These are phyloP conservation scores for Gonium pectorale DNA, from an alignment of 139 green algal genomes.

Conservation along the genomic window DNA sequence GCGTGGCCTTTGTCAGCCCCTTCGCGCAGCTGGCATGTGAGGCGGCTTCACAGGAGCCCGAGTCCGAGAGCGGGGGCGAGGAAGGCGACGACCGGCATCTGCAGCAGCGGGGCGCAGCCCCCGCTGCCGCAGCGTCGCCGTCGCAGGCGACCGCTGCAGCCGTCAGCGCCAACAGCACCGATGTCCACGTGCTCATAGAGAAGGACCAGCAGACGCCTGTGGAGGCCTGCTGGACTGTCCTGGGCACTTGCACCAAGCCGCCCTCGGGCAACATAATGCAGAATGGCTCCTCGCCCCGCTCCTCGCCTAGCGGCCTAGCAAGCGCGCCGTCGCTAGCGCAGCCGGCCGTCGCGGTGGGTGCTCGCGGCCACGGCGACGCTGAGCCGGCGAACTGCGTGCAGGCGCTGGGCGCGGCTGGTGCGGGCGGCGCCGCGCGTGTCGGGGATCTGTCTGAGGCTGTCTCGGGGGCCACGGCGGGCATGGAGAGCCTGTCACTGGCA, in stretches of 20 bases:
- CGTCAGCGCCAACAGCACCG: constrained; percentile 10
- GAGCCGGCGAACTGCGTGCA: too few species aligned
- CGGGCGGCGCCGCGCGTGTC: too few species aligned
- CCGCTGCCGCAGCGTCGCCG: background rate
- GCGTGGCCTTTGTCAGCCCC: background rate
- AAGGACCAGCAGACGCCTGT: constrained; percentile 34
- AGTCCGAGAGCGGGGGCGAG: background rate
- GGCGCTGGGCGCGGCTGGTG: too few species aligned
- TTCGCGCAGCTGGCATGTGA: constrained; percentile 23
- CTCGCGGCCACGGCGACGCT: background rate
- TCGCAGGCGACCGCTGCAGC: background rate
- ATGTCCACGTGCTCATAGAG: background rate
- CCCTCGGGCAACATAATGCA: constrained; percentile 30
- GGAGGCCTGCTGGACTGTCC: background rate
- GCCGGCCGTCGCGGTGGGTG: too few species aligned
- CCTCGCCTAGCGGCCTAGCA: too few species aligned
- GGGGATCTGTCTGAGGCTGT: background rate
- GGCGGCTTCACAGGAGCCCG: background rate
- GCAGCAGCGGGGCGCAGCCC: background rate
- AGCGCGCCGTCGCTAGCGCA: too few species aligned
- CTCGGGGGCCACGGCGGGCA: background rate
- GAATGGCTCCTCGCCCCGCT: too few species aligned
- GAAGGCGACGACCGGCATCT: background rate
- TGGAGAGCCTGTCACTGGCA: constrained; percentile 11
- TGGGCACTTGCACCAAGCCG: constrained; percentile 22